These are phyloP conservation scores for Didymella exigua DNA, from an alignment of 2,329 filamentous ascomycete genomes.

Conservation along the genomic window DNA sequence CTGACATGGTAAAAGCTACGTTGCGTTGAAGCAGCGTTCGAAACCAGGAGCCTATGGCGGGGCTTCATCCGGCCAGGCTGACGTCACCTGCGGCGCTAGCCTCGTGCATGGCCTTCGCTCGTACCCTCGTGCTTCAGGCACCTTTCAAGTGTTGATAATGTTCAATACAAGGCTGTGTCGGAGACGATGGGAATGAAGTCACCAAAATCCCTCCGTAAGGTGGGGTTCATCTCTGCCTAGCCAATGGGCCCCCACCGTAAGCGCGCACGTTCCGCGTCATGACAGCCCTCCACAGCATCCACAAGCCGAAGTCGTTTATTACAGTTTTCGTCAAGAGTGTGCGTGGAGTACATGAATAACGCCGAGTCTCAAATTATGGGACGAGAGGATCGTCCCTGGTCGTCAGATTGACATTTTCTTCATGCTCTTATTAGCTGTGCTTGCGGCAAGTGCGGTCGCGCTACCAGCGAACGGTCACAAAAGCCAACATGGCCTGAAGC, in stretches of 20 bases:
- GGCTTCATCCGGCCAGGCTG: background rate
- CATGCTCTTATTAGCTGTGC: background rate
- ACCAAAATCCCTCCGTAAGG: background rate
- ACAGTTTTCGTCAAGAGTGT: background rate
- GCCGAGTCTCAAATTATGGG: background rate
- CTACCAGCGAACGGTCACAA: background rate
- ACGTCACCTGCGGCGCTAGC: conserved; percentile 1
- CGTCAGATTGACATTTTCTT: background rate
- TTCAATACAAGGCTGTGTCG: background rate
- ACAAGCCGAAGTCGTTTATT: background rate
- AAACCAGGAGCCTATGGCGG: background rate
- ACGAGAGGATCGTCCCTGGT: background rate
- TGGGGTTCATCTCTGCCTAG: background rate
- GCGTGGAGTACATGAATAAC: background rate
- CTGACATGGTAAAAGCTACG: background rate
- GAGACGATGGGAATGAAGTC: background rate
- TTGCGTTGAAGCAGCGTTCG: background rate
- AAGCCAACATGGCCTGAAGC: background rate
- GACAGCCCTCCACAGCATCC: background rate
- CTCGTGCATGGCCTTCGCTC: background rate
- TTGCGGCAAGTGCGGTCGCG: background rate
- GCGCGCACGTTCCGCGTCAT: background rate
- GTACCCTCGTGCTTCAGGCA: background rate
- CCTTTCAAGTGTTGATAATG: background rate
- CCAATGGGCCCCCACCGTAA: background rate